Evolutionary conservation across 73 alveolate species (phyloP), one percentile per base, ranked within the genome.

Genomic region (Paramecium primaurelia): DNA sequence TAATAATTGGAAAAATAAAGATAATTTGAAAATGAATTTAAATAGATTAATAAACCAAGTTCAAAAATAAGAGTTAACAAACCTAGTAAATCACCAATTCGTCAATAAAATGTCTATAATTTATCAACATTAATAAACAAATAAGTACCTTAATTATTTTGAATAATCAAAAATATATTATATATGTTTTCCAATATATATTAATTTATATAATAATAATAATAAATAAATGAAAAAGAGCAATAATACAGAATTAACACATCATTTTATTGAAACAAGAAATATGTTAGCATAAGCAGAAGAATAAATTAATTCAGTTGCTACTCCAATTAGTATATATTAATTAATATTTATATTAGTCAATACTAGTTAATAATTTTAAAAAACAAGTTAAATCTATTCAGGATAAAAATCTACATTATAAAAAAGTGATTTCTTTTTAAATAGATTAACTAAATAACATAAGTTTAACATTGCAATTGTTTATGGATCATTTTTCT

Each of bases 401-500:
- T 36, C 87, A 6, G 73, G 51, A 20, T 47, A 80, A 10, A 80
- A 80, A 80, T 80, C 71, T 1, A 45, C 75, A 18, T 25, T 80
- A 20, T 22, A 80, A 16, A 80, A 80, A 80, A 80, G 91, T 36
- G 47, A 16, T 1, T 80, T 80, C 47, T 80, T 26, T 49, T 25
- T 80, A 8, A 42, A 18, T 32, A 28, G 91, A 42, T 80, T 80
- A 42, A 44, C 71, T 10, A 44, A 80, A n/a, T 47, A 80, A 38
- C 91, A 80, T 80, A 45, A 80, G 32, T n/a, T 45, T 22, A 80
- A 44, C 30, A 80, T 80, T 14, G 30, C 49, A 6, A 45, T 45
- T 8, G 91, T 80, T 2, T 80, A 80, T 80, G 91, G 91, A 20
- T 42, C 91, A 8, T 80, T 80, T 22, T 80, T 80, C 77, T 80